These are phyloP conservation scores for Glomus cerebriforme DNA, from an alignment of 192 early-diverging fungal genomes.

Conservation along the genomic window DNA sequence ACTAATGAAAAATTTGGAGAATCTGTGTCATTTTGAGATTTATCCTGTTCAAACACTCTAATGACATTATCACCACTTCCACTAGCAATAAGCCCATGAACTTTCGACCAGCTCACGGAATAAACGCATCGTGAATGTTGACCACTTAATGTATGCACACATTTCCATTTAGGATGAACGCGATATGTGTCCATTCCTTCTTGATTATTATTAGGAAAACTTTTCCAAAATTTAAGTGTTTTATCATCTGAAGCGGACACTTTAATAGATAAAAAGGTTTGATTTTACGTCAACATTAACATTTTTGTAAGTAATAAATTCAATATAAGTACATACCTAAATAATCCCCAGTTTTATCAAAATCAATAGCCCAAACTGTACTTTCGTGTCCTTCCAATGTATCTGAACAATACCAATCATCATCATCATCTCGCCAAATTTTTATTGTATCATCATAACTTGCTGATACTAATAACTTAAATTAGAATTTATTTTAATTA, in stretches of 20 bases:
- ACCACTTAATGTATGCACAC: constrained; percentile 64
- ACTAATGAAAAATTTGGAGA: constrained; percentile 32
- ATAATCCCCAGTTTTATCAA: constrained; percentile 65
- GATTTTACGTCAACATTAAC: background rate
- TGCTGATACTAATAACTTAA: constrained; percentile 75
- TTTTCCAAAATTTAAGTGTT: constrained; percentile 79
- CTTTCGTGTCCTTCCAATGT: constrained; percentile 83
- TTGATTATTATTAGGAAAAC: constrained; percentile 49
- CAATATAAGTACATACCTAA: constrained; percentile 40
- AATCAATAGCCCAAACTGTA: constrained; percentile 94
- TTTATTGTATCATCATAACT: constrained; percentile 95
- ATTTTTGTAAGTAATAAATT: background rate
- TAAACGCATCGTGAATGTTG: constrained; percentile 88
- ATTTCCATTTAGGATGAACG: constrained; percentile 65
- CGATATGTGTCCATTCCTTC: constrained; percentile 54
- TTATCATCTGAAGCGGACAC: constrained; percentile 89
- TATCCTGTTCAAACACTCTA: constrained; percentile 57
- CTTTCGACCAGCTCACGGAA: constrained; percentile 88
- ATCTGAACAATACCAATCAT: constrained; percentile 94
- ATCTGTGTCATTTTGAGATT: background rate
- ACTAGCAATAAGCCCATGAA: constrained; percentile 74
- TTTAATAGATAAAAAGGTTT: constrained; percentile 28
- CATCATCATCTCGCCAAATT: constrained; percentile 92
- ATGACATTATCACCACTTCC: constrained; percentile 83
- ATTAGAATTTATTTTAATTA: too few species aligned